These are phyloP conservation scores for Lactarius hengduanensis DNA, from an alignment of 768 basidiomycete genomes.

Conservation along the genomic window DNA sequence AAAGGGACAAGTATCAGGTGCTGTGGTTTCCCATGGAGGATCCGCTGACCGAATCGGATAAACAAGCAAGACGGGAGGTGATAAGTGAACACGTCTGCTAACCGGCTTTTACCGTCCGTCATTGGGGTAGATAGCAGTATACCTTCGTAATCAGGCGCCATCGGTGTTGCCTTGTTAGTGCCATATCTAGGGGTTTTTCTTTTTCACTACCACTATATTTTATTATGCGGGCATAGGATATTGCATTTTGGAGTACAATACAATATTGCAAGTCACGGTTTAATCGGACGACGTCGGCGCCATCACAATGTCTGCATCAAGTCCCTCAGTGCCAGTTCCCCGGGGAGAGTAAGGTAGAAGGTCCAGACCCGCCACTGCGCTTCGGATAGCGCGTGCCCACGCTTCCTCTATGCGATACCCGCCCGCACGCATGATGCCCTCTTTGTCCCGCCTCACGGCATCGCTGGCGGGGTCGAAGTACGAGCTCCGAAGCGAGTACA, in stretches of 20 bases:
- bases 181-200: neutral
- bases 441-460: constrained; percentile 70
- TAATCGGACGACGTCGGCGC: constrained; percentile 22
- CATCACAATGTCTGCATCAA: constrained; percentile 48
- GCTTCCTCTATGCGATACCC: constrained; percentile 81
- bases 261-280: neutral
- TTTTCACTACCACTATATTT: neutral
- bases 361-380: constrained; percentile 71
- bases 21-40: constrained; percentile 74
- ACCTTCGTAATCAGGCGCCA: neutral
- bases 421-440: constrained; percentile 78
- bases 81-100: constrained; percentile 44
- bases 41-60: constrained; percentile 58
- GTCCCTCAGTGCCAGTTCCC: constrained; percentile 7
- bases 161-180: neutral
- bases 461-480: constrained; percentile 78
- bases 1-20: constrained; percentile 69
- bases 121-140: neutral
- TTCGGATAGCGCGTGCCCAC: constrained; percentile 79
- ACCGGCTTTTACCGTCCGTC: neutral
- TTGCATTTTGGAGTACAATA: neutral
- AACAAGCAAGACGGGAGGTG: constrained; percentile 48
- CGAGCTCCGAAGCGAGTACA: constrained; percentile 50
- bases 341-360: constrained; percentile 43
- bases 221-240: neutral